Evolutionary conservation across 2,329 filamentous ascomycete genomes (phyloP).

Genomic region (Aurifilum marmelostoma): DNA sequence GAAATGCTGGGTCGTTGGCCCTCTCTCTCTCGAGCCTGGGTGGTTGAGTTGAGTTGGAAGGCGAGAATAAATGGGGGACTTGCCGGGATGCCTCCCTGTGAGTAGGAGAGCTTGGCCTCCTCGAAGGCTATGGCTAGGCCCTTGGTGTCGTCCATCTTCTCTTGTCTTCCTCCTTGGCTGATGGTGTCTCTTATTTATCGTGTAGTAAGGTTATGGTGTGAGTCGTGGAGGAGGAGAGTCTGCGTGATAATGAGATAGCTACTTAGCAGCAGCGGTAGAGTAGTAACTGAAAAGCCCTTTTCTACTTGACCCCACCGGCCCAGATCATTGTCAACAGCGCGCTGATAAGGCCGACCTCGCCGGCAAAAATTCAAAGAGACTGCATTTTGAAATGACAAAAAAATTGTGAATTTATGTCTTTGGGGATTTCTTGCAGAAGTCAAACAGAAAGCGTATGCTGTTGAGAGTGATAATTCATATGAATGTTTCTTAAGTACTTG

Average conservation of each 20-base stretch:
- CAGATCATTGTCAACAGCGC: not conserved
- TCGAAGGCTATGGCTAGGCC: constrained; percentile 50
- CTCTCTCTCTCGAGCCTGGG: too few species aligned
- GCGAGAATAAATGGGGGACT: constrained; percentile 27
- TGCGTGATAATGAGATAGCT: not conserved
- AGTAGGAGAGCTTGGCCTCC: constrained; percentile 49
- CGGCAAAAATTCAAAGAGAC: not conserved
- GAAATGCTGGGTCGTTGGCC: too few species aligned
- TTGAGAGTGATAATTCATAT: not conserved
- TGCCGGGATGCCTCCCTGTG: constrained; percentile 54
- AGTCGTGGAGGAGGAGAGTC: too few species aligned
- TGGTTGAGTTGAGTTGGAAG: not conserved
- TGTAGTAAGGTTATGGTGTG: not conserved
- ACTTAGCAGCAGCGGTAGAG: not conserved
- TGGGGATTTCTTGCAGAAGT: too few species aligned
- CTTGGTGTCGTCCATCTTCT: constrained; percentile 45
- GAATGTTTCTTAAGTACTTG: too few species aligned
- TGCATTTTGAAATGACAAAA: not conserved
- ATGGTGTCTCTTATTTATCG: not conserved
- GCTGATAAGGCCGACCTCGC: constrained; percentile 11
- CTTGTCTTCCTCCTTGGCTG: not conserved
- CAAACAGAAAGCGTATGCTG: not conserved
- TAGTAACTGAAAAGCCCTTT: not conserved
- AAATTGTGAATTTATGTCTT: too few species aligned
- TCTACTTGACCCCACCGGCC: constrained; percentile 12